phyloP scores from a whole-genome alignment of 2,329 filamentous ascomycete genomes.

The Cercospora zeina region DNA sequence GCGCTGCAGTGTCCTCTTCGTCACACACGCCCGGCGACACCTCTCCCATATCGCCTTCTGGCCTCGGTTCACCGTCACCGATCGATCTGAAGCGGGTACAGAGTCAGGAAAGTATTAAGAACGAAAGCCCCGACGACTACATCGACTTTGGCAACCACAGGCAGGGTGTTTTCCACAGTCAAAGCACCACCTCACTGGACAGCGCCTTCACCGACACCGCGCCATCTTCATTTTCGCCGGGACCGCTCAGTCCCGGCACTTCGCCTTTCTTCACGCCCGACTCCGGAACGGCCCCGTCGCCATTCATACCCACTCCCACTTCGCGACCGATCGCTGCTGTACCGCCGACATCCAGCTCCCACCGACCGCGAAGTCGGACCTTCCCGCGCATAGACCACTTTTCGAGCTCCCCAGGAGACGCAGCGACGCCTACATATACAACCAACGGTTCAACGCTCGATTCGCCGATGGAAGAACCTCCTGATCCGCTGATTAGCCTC shows the following conservation, averaged over 20 bases:
- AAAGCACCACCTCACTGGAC: constrained; percentile 65
- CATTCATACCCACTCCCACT: constrained; percentile 59
- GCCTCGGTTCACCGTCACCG: constrained; percentile 66
- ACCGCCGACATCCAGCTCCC: constrained; percentile 57
- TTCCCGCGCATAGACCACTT: constrained; percentile 71
- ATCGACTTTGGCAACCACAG: constrained; percentile 59
- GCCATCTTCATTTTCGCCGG: constrained; percentile 67
- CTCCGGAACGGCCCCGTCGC: constrained; percentile 61
- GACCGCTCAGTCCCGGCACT: constrained; percentile 68
- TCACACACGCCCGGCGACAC: constrained; percentile 62
- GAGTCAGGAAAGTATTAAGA: constrained; percentile 68
- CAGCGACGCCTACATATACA: constrained; percentile 56
- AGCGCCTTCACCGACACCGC: constrained; percentile 66
- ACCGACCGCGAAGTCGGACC: constrained; percentile 81
- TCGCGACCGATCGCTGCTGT: constrained; percentile 44
- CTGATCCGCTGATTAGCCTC: constrained; percentile 42
- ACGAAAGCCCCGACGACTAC: constrained; percentile 58
- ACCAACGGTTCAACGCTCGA: constrained; percentile 43
- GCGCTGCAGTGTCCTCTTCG: constrained; percentile 57
- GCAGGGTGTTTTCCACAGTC: constrained; percentile 66
- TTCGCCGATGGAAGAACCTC: constrained; percentile 40
- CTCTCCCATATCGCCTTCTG: constrained; percentile 72
- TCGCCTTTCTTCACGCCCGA: constrained; percentile 79
- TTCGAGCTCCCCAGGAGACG: constrained; percentile 56
- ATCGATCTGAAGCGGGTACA: constrained; percentile 62